A percentile compares a stretch with the other conserved stretches of the same genome.
Evolutionary conservation across 83 land plant genomes (phyloP).

Genomic region (Isoetes engelmannii): DNA sequence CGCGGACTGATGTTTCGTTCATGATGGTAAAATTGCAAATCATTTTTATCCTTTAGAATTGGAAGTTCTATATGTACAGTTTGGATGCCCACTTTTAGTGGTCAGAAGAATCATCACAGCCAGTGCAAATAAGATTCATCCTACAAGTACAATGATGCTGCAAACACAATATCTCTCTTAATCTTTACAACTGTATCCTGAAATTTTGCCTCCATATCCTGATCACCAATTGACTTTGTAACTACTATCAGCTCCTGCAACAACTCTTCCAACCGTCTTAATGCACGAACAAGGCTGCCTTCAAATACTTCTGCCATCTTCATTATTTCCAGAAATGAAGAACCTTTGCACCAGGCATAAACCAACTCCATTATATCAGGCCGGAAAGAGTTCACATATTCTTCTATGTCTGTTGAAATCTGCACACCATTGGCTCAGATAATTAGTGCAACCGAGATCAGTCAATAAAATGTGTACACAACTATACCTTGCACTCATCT

Average conservation of each 20-base stretch:
- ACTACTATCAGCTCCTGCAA: conserved; percentile 81
- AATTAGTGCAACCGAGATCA: too few species aligned
- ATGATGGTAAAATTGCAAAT: too few species aligned
- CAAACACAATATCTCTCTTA: conserved; percentile 89
- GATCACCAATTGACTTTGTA: conserved; percentile 80
- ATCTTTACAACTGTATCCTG: conserved; percentile 68
- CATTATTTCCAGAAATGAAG: conserved; percentile 40
- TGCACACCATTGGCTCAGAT: too few species aligned
- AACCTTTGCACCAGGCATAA: conserved; percentile 3
- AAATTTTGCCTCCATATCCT: conserved; percentile 69
- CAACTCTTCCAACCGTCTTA: conserved; percentile 88
- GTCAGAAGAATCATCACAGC: too few species aligned
- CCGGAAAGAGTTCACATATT: conserved; percentile 27
- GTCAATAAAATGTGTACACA: too few species aligned
- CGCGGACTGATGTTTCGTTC: too few species aligned
- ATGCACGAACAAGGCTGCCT: conserved; percentile 89
- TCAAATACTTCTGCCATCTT: conserved; percentile 77
- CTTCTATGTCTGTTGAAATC: neutral
- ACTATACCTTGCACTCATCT: conserved; percentile 87
- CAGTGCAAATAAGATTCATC: too few species aligned
- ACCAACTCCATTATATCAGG: conserved; percentile 4
- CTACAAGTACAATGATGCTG: conserved; percentile 83
- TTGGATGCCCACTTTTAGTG: too few species aligned
- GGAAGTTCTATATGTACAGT: too few species aligned
- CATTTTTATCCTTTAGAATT: too few species aligned